A percentile compares a stretch with the other conserved stretches of the same genome.
These are phyloP conservation scores for Aleurites moluccanus DNA, from an alignment of 441 rosid species.

Conservation along the genomic window DNA sequence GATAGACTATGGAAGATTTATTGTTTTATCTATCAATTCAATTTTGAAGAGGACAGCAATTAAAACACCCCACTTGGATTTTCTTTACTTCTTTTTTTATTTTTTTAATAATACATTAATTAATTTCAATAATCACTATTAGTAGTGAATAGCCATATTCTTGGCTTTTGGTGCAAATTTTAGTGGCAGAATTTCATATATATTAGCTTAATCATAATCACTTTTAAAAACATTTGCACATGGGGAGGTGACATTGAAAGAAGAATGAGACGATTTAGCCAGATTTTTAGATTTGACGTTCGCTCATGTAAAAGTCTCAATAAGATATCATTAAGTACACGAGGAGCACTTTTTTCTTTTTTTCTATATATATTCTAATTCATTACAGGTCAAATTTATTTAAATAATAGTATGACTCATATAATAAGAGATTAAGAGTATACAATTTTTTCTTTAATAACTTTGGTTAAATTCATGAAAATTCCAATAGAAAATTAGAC, in stretches of 20 bases:
- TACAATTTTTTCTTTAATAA: too few species aligned
- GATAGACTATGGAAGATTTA: not conserved
- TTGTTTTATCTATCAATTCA: not conserved
- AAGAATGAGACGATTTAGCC: not conserved
- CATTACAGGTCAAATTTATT: too few species aligned
- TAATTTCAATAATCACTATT: not conserved
- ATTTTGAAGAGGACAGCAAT: not conserved
- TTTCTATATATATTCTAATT: too few species aligned
- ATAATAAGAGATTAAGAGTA: too few species aligned
- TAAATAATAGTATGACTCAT: too few species aligned
- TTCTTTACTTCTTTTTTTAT: not conserved
- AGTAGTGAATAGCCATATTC: too few species aligned
- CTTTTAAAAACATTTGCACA: conserved; percentile 13
- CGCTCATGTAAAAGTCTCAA: not conserved
- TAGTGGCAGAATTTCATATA: not conserved
- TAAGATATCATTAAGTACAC: conserved; percentile 26
- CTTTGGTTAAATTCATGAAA: too few species aligned
- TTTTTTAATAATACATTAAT: not conserved
- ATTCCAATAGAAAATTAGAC: too few species aligned
- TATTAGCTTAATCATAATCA: not conserved
- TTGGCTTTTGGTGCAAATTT: not conserved
- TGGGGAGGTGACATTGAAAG: not conserved
- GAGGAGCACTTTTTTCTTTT: not conserved
- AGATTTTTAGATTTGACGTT: conserved; percentile 3
- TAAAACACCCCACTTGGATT: not conserved